Conservation (phyloP, 495 filamentous ascomycete genomes). For the Mytilinidion resinicola region DNA sequence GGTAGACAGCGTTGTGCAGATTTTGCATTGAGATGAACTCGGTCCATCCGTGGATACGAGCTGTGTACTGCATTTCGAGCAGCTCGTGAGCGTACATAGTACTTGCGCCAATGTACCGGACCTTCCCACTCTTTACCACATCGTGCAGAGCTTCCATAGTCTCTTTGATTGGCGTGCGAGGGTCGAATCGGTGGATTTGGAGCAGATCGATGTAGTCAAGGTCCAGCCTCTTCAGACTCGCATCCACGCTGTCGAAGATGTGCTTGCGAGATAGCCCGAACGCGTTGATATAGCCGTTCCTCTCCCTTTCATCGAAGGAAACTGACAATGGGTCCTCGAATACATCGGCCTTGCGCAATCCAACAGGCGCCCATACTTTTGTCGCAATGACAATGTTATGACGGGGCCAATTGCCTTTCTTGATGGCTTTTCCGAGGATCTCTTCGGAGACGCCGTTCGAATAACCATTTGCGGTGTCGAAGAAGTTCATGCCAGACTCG, state of each 20-base stretch:
- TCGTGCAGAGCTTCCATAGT: slow-evolving; percentile 37
- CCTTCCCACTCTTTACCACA: slow-evolving; percentile 35
- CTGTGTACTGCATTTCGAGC: slow-evolving; percentile 30
- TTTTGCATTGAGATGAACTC: slow-evolving; percentile 41
- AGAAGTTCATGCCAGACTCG: no score
- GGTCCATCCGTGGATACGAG: slow-evolving; percentile 38
- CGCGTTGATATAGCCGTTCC: slow-evolving; percentile 44
- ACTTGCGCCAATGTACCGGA: slow-evolving; percentile 35
- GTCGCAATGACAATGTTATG: no score
- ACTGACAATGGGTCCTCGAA: no score
- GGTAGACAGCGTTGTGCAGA: slow-evolving; percentile 35
- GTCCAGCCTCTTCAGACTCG: slow-evolving; percentile 23
- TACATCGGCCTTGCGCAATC: no score
- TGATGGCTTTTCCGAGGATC: no score
- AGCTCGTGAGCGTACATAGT: slow-evolving; percentile 37
- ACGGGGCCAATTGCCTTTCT: no score
- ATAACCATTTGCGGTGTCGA: no score
- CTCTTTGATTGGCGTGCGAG: slow-evolving; percentile 24
- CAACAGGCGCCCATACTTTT: no score
- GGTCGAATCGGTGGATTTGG: slow-evolving; percentile 33
- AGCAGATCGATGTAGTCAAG: slow-evolving; percentile 31
- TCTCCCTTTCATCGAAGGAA: slow-evolving; percentile 1
- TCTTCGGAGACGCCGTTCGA: no score
- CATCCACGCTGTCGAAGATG: slow-evolving; percentile 32
- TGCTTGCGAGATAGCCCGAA: slow-evolving; percentile 29